A percentile compares a stretch with the other conserved stretches of the same genome.
Conservation (phyloP, 2,329 filamentous ascomycete genomes). For the Daldinia eschscholtzii region DNA sequence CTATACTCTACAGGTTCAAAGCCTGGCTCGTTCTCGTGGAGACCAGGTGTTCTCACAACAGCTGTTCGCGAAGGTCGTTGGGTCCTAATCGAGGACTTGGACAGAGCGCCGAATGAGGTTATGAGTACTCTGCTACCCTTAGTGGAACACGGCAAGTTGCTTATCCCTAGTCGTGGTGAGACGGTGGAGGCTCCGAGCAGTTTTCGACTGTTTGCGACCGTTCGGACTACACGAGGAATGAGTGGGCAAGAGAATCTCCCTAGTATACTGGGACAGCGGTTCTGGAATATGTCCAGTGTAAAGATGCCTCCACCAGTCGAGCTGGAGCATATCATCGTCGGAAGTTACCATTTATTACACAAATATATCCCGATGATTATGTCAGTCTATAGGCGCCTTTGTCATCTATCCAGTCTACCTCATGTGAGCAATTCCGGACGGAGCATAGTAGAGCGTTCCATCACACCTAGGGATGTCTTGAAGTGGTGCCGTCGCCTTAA, state of each 20-base stretch:
- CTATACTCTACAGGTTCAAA: slow-evolving; percentile 91
- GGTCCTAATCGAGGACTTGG: slow-evolving; percentile 97
- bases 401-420: slow-evolving; percentile 56
- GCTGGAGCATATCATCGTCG: slow-evolving; percentile 77
- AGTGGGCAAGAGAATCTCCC: slow-evolving; percentile 76
- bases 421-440: slow-evolving; percentile 53
- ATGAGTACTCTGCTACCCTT: slow-evolving; percentile 92
- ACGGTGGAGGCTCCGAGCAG: slow-evolving; percentile 83
- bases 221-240: slow-evolving; percentile 79
- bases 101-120: slow-evolving; percentile 93
- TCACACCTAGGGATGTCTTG: slow-evolving; percentile 77
- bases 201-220: slow-evolving; percentile 92
- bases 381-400: slow-evolving; percentile 68
- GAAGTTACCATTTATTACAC: slow-evolving; percentile 77
- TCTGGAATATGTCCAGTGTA: slow-evolving; percentile 86
- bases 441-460: slow-evolving; percentile 59
- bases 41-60: slow-evolving; percentile 90
- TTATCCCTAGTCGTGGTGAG: slow-evolving; percentile 91
- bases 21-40: slow-evolving; percentile 92
- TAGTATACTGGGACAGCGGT: slow-evolving; percentile 82
- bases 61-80: slow-evolving; percentile 94
- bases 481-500: slow-evolving; percentile 90
- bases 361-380: slow-evolving; percentile 72
- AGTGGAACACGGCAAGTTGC: slow-evolving; percentile 90
- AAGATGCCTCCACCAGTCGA: slow-evolving; percentile 75